Evolutionary conservation across 2,329 filamentous ascomycete species (phyloP), one percentile per base, ranked within the genome.

Genomic region (Neofusicoccum umdonicola): DNA sequence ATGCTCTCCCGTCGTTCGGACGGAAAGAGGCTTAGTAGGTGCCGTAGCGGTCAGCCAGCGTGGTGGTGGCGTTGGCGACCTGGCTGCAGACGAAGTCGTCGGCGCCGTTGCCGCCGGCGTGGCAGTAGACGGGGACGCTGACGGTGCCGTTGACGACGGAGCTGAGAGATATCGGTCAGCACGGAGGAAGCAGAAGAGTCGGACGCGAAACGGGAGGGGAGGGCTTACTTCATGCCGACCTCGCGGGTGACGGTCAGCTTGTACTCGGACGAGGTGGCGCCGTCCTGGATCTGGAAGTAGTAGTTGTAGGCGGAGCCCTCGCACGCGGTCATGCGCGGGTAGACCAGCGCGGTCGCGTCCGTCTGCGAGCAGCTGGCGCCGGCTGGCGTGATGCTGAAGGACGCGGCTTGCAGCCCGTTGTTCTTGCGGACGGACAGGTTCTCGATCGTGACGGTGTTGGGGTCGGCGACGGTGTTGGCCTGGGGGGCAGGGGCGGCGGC

Each of bases 41-140:
- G 39, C 54, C 54, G 9, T 3, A 57, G 39, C 54, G 37, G 2
- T 44, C 6, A 13, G 34, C 9, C 1, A 61, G n/a, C 2, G 34
- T 48, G 17, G 34, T 45, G n/a, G 57, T 12, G 3, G 45, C 31
- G 57, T 61, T 37, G 27, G 4, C 27, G 31, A 50, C 44, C 60
- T 62, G 60, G 22, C 19, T 17, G 60, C 60, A 62, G 34, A 51
- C 58, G 34, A 51, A 62, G 35, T 62, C 45, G 31, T 51, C n/a
- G 17, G 37, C 17, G 22, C 60, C 60, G 35, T 62, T 62, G 37
- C 60, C 60, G n/a, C 60, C 60, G 3, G 60, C 60, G 19, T 44
- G 60, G 60, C 60, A 62, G 60, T 50, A 47, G 27, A 41, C 37
- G 19, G 60, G 60, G 15, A 52, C 60, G 7, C 22, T 34, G 19